phyloP scores from a whole-genome alignment of 176 grass and related monocot genomes.

The Rhynchospora breviuscula region DNA sequence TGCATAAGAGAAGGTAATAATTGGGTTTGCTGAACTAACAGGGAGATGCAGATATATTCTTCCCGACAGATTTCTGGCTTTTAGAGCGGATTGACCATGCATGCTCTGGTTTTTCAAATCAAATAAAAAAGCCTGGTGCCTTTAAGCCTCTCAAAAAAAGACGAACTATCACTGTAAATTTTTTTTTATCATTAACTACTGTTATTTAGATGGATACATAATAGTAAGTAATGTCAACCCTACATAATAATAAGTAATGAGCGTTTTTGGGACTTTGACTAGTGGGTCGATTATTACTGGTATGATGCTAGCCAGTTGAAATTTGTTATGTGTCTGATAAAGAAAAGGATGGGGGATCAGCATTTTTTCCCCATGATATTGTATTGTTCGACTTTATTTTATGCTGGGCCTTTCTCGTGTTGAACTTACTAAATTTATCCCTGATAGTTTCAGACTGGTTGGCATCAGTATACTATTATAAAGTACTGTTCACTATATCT shows the following conservation, averaged over 20 bases:
- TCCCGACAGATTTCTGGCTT: slow-evolving; percentile 85
- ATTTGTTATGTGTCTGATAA: background rate
- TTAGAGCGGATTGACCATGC: slow-evolving; percentile 82
- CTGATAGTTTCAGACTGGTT: background rate
- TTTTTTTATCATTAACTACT: background rate
- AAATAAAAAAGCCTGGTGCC: slow-evolving; percentile 41
- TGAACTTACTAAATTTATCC: background rate
- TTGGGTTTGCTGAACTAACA: slow-evolving; percentile 31
- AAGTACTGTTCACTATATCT: background rate
- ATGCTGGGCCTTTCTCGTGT: background rate
- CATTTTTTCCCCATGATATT: background rate
- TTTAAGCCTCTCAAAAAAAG: slow-evolving; percentile 78
- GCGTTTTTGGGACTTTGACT: background rate
- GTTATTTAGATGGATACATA: background rate
- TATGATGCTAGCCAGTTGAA: background rate
- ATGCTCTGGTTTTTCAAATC: slow-evolving; percentile 62
- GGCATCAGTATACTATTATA: background rate
- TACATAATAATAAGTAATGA: background rate
- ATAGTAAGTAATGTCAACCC: background rate
- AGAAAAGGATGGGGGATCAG: background rate
- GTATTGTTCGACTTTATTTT: background rate
- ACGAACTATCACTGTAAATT: slow-evolving; percentile 83
- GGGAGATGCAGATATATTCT: slow-evolving; percentile 96
- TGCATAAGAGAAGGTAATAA: slow-evolving; percentile 2
- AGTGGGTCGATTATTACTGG: background rate